Evolutionary conservation across 495 filamentous ascomycete species (phyloP), one percentile per base, ranked within the genome.

Genomic region (Talaromyces adpressus): DNA sequence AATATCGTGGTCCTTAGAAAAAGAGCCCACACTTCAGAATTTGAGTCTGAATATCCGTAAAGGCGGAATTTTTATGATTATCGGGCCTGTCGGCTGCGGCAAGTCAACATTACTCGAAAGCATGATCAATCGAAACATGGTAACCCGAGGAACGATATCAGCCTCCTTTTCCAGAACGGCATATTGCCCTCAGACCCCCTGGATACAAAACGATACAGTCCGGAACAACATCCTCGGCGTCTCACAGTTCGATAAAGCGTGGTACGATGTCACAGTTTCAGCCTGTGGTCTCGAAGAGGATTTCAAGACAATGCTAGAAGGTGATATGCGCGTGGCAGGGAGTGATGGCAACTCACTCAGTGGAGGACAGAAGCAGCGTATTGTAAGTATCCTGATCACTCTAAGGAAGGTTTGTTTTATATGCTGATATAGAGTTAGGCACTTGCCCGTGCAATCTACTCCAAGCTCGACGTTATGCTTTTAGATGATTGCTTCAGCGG

Each of bases 331-430:
- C 0, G 85, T 91, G 69, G 88, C 92, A 68, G 91, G 91, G 22
- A 90, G 91, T 69, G 82, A 88, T 30, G 91, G 91, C 29, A 89
- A 93, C 66, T 90, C 89, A 2, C 81, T 94, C 6, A 92, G 88
- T 54, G 91, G 91, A 47, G 91, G 91, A 1, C 91, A 94, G 70
- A 92, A 92, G 68, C 89, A 93, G 68, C 81, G 91, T 32, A 12
- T 74, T 54, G 67, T 59, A 14, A 52, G 59, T 61, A 3, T 41
- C 32, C 22, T 41, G n/a, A 3, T 45, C 3, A 47, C 9, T 47
- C 12, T 7, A 30, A 30, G 6, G 32, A 41, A 14, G 4, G 4
- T 25, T 36, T 1, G 12, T 23, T 23, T 16, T 25, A 25, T 36
- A 11, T 60, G 29, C 32, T 47, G 34, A 23, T 9, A 41, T 45